Base-by-base conservation (phyloP, 108 stramenopile genomes). In the Nitzschia sp. region DNA sequence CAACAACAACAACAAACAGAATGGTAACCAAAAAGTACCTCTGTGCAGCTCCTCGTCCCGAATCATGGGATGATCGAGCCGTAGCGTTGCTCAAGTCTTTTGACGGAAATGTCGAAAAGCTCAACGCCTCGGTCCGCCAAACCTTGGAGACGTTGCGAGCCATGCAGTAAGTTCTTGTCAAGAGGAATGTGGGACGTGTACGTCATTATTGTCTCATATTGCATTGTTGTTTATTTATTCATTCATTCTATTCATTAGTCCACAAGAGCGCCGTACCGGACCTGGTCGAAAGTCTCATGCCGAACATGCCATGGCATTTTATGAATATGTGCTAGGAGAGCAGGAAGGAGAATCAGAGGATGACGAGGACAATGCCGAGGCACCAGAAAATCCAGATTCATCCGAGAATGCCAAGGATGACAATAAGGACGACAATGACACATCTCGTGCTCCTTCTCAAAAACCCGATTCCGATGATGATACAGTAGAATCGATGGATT, bases 241-340 rank as follows among this genome's bases (percentile, higher is more conserved):
- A n/a, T n/a, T n/a, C 11, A 11, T 44, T 10, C 43, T 34, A 34
- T 17, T 57, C 0, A 22, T 3, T 37, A 80, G 78, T 25, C 48
- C 48, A 19, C 20, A 69, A 37, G 67, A 72, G 26, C 69, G 65
- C 20, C 68, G 73, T 41, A 73, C 69, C 0, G 84, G 84, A 6
- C 84, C 84, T 19, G 84, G 84, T 15, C 65, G 84, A 22, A 81
- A 81, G 51, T 71, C 73, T 20, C 78, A 85, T 43, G 74, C 80
- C 11, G 80, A 85, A 57, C 80, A 81, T 67, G 84, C 84, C 34
- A 81, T 81, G 65, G 68, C 76, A 7, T 85, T 81, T 81, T 85
- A 81, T 63, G 69, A 85, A 70, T 79, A 85, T 41, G 59, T 75
- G 0, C 56, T 81, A 50, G 29, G 29, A 3, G 78, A 73, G 25